phyloP scores from a whole-genome alignment of 805 yeast species.

The Cyberlindnera maritima region DNA sequence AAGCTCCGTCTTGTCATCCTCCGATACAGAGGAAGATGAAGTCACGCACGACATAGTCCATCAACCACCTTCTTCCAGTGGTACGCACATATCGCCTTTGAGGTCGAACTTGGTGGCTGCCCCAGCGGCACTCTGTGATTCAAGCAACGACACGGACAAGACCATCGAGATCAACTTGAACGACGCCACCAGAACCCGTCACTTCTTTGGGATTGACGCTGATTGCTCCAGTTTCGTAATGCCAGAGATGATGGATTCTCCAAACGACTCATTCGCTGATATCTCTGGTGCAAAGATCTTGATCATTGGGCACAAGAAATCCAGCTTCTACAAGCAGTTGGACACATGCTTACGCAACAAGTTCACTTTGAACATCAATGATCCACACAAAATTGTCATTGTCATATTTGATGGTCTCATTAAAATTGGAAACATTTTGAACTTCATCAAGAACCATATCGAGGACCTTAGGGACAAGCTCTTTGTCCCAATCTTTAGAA shows the following conservation, averaged over 20 bases:
- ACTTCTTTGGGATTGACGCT: conserved; percentile 1
- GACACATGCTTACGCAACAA: conserved; percentile 12
- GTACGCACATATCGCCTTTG: neutral
- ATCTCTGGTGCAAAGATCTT: conserved; percentile 16
- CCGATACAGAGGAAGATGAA: conserved; percentile 29
- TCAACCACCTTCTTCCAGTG: neutral
- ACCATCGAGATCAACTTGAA: conserved; percentile 27
- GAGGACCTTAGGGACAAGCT: conserved; percentile 11
- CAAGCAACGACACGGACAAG: conserved; percentile 20
- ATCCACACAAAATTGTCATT: conserved; percentile 19
- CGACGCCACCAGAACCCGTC: conserved; percentile 11
- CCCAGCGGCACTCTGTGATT: neutral
- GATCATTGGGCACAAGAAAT: conserved; percentile 27
- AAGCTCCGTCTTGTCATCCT: conserved; percentile 28
- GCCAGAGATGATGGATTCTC: conserved; percentile 15
- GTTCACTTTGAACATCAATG: conserved; percentile 22
- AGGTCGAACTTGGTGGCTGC: neutral
- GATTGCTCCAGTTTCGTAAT: conserved; percentile 18
- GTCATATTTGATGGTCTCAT: conserved; percentile 28
- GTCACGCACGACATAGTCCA: neutral
- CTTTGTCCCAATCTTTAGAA: conserved; percentile 26
- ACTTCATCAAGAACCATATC: conserved; percentile 21
- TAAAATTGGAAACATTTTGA: conserved; percentile 29
- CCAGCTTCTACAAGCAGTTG: conserved; percentile 19
- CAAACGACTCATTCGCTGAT: neutral